Base-by-base conservation (phyloP, 2,329 filamentous ascomycete species). In the Cytospora paraplurivora region DNA sequence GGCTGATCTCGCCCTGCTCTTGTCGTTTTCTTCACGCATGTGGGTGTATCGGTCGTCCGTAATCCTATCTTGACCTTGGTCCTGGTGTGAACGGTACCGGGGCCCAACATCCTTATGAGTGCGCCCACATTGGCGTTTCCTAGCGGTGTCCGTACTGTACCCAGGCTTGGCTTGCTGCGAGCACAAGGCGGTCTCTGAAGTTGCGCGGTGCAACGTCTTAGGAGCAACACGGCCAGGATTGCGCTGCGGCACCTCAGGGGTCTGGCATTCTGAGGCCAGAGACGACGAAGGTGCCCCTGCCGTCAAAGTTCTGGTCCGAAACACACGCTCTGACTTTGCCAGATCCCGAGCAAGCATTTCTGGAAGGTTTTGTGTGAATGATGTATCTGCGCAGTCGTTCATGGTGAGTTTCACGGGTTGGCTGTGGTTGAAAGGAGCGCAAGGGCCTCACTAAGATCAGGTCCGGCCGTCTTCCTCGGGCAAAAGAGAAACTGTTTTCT, bases 311-410 rank as follows among this genome's bases (percentile, higher is more conserved):
- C 75, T 82, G 15, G 81, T 77, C 33, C 73, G 73, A 62, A 85
- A 86, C 33, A 83, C 70, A 11, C 76, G 73, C 57, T 75, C 75
- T 19, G 81, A 84, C 27, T 76, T 69, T 69, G 84, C 80, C 53
- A 86, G 74, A 66, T 87, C 83, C 64, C 76, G 78, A 7, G 79
- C 84, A n/a, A 87, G 74, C 47, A 85, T 68, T 72, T 87, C 85
- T 2, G 84, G 81, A 19, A 87, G 74, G 72, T 81, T 86, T 70
- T 78, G 79, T 56, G 74, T 74, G 69, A 72, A 73, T 17, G 38
- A 74, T 17, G 49, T 32, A 19, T 62, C 19, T 32, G 37, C 33
- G 19, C 27, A 49, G 50, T 35, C 32, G 13, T 49, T 54, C 62
- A 66, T 66, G 53, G 13, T 51, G 54, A 38, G 34, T 52, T 34